Evolutionary conservation across 225 moss, liverwort and hornwort species (phyloP).

Genomic region (Physcomitrium patens): DNA sequence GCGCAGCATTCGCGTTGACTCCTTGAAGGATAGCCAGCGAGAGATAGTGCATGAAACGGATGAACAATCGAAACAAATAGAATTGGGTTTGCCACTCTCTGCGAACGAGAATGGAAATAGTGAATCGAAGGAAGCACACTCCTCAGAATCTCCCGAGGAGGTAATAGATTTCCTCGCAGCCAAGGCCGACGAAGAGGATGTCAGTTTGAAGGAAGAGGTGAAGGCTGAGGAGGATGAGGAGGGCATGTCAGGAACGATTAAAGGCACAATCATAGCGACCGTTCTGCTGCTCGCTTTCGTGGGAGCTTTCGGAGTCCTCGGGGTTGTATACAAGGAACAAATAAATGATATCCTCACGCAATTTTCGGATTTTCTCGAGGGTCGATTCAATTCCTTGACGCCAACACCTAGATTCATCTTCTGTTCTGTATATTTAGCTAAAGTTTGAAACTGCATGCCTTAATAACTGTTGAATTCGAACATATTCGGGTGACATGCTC

Average conservation of each 20-base stretch:
- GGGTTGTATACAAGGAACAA: slow-evolving; percentile 75
- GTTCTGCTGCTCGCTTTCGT: slow-evolving; percentile 54
- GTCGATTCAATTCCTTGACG: slow-evolving; percentile 26
- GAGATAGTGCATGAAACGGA: slow-evolving; percentile 44
- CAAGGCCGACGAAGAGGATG: slow-evolving; percentile 27
- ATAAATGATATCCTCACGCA: slow-evolving; percentile 76
- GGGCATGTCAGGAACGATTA: slow-evolving; percentile 34
- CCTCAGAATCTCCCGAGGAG: slow-evolving; percentile 24
- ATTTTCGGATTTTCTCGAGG: slow-evolving; percentile 85
- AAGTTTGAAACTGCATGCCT: too few relatives aligned
- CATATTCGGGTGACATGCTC: background rate
- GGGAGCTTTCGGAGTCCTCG: slow-evolving; percentile 63
- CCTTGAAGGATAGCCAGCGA: slow-evolving; percentile 44
- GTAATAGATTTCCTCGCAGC: slow-evolving; percentile 16
- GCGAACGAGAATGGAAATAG: slow-evolving; percentile 1
- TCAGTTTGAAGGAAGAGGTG: slow-evolving; percentile 32
- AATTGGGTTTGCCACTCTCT: slow-evolving; percentile 31
- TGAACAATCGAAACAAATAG: slow-evolving; percentile 34
- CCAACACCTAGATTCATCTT: background rate
- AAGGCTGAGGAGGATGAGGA: slow-evolving; percentile 22
- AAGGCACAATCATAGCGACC: slow-evolving; percentile 46
- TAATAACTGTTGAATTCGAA: background rate
- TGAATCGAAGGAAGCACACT: slow-evolving; percentile 16
- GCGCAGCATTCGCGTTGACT: slow-evolving; percentile 28
- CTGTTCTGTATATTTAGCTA: background rate